Evolutionary conservation across 2,329 filamentous ascomycete genomes (phyloP), one percentile per base, ranked within the genome.

Genomic region (Zasmidium angulare): DNA sequence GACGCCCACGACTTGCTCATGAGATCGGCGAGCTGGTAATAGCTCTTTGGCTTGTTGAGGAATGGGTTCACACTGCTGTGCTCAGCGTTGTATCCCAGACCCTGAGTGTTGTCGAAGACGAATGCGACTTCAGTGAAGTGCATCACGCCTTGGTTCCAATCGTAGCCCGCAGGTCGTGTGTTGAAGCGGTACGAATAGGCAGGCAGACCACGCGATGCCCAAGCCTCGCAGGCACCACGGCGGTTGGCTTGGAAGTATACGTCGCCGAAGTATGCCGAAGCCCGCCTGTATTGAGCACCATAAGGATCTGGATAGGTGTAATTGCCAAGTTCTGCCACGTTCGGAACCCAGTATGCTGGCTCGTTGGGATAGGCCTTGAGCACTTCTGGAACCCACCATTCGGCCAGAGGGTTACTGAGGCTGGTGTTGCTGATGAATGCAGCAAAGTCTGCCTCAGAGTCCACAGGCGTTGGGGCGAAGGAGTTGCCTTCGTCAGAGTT

Each of bases 151-250:
- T 73, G 68, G 1, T 74, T 71, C 11, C 75, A 72, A 0, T 76
- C 71, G 1, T 79, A 64, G 10, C 82, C 80, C 2, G 78, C 76
- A 0, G 79, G 73, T 17, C 80, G 72, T 9, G 83, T 83, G 67
- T 88, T 84, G 77, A 88, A 88, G 50, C 83, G 80, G 74, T 86
- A 88, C 66, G 81, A 83, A 75, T 85, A 88, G 10, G 82, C 82
- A 6, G 81, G 75, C 1, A 83, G 66, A 14, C 75, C 74, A 26
- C 76, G 71, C 10, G 74, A 73, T 12, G 82, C 75, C 80, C 82
- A 86, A 1, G 76, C 74, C 64, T 83, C 75, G 61, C 79, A 82
- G 3, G 82, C 80, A 21, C 79, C 74, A 24, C 85, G 79, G 1
- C 85, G 79, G 29, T 80, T 78, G 3, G 82, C 85, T 59, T 85